Percentiles rank a stretch among this genome's conserved stretches.
Evolutionary conservation across 768 basidiomycete species (phyloP).

Genomic region (Kwoniella europaea): DNA sequence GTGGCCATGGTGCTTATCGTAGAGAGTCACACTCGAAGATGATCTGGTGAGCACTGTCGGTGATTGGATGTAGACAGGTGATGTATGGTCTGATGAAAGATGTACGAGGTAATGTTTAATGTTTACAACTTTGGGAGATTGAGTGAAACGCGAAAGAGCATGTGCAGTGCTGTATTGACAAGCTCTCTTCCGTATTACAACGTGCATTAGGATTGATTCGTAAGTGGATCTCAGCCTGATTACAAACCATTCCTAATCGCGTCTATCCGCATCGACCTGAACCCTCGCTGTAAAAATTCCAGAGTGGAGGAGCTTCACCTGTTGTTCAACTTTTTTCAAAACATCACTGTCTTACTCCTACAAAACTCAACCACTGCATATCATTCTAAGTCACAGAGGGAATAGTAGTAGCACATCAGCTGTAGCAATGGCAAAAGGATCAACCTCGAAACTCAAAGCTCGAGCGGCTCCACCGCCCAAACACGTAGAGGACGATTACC

Average conservation of each 20-base stretch:
- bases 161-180: not conserved
- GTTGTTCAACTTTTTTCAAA: not conserved
- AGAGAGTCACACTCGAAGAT: not conserved
- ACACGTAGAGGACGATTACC: constrained; percentile 31
- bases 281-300: constrained; percentile 1
- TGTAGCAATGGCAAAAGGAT: constrained; percentile 11
- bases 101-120: not conserved
- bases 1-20: constrained; percentile 10
- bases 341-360: not conserved
- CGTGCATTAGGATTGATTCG: not conserved
- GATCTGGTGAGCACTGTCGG: not conserved
- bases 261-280: not conserved
- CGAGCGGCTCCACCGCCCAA: constrained; percentile 6
- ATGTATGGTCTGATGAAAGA: not conserved
- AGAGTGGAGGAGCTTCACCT: constrained; percentile 14
- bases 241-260: not conserved
- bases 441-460: constrained; percentile 6
- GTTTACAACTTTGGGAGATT: not conserved
- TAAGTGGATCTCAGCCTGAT: not conserved
- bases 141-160: constrained; percentile 14
- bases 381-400: no score
- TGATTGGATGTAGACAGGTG: constrained; percentile 2
- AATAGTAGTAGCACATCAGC: not conserved
- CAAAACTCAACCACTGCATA: not conserved
- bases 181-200: not conserved